Evolutionary conservation across 345 rosid species (phyloP), one percentile per base, ranked within the genome.

Genomic region (Clarkia xantiana): DNA sequence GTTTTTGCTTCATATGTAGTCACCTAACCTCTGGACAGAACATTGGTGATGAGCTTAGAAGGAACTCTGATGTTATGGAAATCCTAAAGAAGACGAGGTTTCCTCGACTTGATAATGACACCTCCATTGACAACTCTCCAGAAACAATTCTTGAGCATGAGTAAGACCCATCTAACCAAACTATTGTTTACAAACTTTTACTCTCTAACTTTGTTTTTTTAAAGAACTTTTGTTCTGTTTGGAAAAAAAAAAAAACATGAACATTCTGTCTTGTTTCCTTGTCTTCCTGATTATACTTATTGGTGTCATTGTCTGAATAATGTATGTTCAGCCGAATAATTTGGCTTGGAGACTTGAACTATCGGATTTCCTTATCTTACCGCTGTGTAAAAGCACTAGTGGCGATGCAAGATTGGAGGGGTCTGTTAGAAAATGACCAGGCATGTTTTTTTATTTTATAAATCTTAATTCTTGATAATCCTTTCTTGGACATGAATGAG

Each of bases 1-100:
- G 49, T 29, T 58, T 58, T 25, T 58, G 56, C 56, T 58, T 58
- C 19, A 39, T 58, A n/a, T 58, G 62, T 45, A 51, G 54, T 41
- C 62, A 58, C 40, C 41, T 58, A 25, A 39, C 62, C 18, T 58
- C 62, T 0, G 56, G 62, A 39, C 2, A 58, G 16, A 52, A 45
- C 12, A 48, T 25, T 40, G 62, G 49, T 11, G 56, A 58, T 36
- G 42, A n/a, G 46, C 22, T 22, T 10, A 14, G 54, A 10, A 49
- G 62, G 41, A 58, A 58, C 49, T 42, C 55, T n/a, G 55, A 51
- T 18, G 62, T 2, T 2, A 34, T 42, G 1, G 38, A 51, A 14
- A 58, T 58, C 11, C 22, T 58, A 40, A 50, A 29, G 45, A 42
- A 49, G 42, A 58, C 56, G 5, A 9, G 47, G 15, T 58, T 58